Base-by-base conservation (phyloP, 169 alveolate species). In the Plasmodium cynomolgi region DNA sequence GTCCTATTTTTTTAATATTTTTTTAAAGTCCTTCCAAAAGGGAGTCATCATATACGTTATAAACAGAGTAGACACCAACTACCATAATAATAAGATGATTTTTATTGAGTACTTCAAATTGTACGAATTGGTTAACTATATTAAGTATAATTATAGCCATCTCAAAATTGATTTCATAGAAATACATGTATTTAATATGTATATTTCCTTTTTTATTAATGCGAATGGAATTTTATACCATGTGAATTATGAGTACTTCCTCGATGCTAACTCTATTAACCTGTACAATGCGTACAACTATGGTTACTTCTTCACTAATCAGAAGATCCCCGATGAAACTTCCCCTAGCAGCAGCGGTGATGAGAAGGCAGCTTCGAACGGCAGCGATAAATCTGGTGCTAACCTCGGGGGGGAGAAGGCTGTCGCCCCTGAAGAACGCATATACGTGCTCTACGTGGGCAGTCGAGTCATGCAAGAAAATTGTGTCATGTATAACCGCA, bases 241-340 rank as follows among this genome's bases (percentile, higher is more conserved):
- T 47, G 79, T 88, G 0, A 88, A 88, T 79, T 77, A 79, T 31
- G 93, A 88, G 9, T 34, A n/a, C 31, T 79, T 77, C 50, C 72
- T 77, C 31, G 47, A 88, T 39, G 62, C 39, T 0, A 41, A 58
- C 47, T 77, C 71, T 20, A 3, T 88, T 4, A 50, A 6, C 2
- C 71, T 79, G n/a, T 88, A 79, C 47, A 88, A 88, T n/a, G 72
- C 83, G 3, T 58, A 88, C 81, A 88, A 88, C 47, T 88, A 88
- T 58, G 93, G 93, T 11, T 88, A 88, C 26, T 88, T 88, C 81
- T 88, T 88, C 81, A 88, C 86, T 17, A 88, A 88, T 33, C 93
- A 88, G 71, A 72, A 79, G 31, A 56, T 88, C n/a, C 33, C 71
- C 7, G n/a, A 39, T 37, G 83, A 75, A 11, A 4, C 62, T 0